A percentile compares a stretch with the other conserved stretches of the same genome.
Evolutionary conservation across 306 rosid genomes (phyloP).

Genomic region (Castanea mollissima): DNA sequence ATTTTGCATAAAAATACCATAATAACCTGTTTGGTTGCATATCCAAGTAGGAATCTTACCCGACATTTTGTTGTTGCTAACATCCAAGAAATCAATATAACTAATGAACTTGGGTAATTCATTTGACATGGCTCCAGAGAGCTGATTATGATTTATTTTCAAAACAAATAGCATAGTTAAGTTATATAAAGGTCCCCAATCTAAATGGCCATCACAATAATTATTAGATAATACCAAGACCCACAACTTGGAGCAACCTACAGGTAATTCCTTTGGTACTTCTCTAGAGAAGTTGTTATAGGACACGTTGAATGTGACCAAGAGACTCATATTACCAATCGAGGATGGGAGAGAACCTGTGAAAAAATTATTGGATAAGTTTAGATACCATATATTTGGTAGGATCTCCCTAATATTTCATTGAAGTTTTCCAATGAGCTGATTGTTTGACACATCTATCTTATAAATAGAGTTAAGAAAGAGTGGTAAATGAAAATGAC

Average conservation of each 20-base stretch:
- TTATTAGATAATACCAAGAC: too few relatives aligned
- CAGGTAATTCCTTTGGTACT: too few relatives aligned
- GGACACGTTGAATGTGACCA: too few relatives aligned
- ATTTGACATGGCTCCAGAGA: not conserved
- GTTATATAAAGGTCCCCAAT: too few relatives aligned
- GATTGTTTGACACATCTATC: not conserved
- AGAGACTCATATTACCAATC: too few relatives aligned
- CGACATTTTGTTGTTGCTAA: not conserved
- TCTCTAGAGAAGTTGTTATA: too few relatives aligned
- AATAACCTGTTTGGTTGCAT: not conserved
- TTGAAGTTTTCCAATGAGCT: not conserved
- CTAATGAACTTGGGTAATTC: too few relatives aligned
- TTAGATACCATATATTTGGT: not conserved
- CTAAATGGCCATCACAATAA: too few relatives aligned
- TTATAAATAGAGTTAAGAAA: too few relatives aligned
- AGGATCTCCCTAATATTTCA: not conserved
- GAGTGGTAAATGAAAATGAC: too few relatives aligned
- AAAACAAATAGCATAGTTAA: not conserved
- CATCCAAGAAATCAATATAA: not conserved
- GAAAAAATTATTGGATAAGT: not conserved
- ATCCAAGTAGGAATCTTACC: too few relatives aligned
- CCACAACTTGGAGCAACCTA: too few relatives aligned
- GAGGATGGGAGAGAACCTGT: slow-evolving; percentile 2
- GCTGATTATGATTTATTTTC: not conserved
- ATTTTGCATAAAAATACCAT: not conserved